A percentile compares a stretch with the other conserved stretches of the same genome.
Conservation (phyloP, 1,139 yeast genomes). For the Entelexis paramagnoliae region DNA sequence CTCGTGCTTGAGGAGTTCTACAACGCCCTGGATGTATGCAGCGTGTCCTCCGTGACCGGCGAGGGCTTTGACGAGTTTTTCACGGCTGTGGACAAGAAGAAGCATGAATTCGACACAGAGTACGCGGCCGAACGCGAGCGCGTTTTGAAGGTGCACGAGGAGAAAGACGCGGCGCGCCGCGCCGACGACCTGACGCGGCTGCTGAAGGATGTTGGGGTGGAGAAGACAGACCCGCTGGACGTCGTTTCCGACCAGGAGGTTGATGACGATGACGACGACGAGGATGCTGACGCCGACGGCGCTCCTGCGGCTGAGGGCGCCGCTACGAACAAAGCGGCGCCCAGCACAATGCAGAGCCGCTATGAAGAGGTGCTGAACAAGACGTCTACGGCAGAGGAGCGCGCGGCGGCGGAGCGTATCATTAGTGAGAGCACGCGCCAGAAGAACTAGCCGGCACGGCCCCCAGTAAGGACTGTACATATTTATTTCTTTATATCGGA, state of each 20-base stretch:
- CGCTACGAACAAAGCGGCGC: slow-evolving; percentile 10
- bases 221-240: slow-evolving; percentile 43
- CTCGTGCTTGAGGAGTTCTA: slow-evolving; percentile 94
- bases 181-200: slow-evolving; percentile 58
- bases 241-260: slow-evolving; percentile 61
- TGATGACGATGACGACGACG: slow-evolving; percentile 36
- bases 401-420: background rate
- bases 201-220: slow-evolving; percentile 74
- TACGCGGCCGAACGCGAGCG: slow-evolving; percentile 82
- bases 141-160: slow-evolving; percentile 64
- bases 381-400: no score
- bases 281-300: slow-evolving; percentile 31
- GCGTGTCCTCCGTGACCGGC: slow-evolving; percentile 87
- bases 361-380: no score
- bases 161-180: slow-evolving; percentile 61
- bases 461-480: background rate
- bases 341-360: no score
- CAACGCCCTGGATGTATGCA: slow-evolving; percentile 81
- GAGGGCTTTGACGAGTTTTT: slow-evolving; percentile 87
- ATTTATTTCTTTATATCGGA: background rate
- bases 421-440: slow-evolving; percentile 1
- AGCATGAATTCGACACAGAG: slow-evolving; percentile 72
- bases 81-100: slow-evolving; percentile 72
- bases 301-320: background rate
- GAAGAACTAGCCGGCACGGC: background rate